Base-by-base conservation (phyloP, 257 asterid genomes). In the Nemophila menziesii region DNA sequence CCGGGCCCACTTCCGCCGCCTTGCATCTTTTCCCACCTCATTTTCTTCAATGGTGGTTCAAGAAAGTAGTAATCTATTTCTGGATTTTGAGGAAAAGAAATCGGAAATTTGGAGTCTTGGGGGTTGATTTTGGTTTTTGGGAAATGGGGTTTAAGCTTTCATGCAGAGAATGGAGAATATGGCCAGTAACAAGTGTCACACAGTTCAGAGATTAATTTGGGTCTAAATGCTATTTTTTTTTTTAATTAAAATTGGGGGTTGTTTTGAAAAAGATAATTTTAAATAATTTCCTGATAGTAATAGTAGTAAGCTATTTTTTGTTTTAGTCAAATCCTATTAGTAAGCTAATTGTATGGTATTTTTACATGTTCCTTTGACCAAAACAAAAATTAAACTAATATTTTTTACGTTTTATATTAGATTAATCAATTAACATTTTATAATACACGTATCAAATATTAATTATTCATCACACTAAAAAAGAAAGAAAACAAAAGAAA, bases 1-100 rank as follows among this genome's bases (percentile, higher is more conserved):
- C 96, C 96, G 7, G 96, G 94, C 46, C 94, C 94, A 26, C 51
- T 77, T 21, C 63, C 75, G 23, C 51, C 79, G 20, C 62, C 75
- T 64, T 41, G 69, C 70, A 71, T 65, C 71, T 61, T 90, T 70
- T 85, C 94, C 99, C 96, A 85, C 48, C 82, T 70, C 94, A 90
- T 81, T 24, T 68, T 63, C 47, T 21, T 46, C 42, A 44, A 46
- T 11, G 29, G 46, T 12, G 29, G 38, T 19, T n/a, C 14, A 11
- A 52, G 0, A 46, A 18, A 46, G 36, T 12, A 1, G 19, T 20
- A 17, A 39, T 44, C 19, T 27, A 8, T 10, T 17, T 1, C 10
- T 5, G 12, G n/a, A 3, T 24, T 20, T 11, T 20, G 15, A 21
- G 33, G 29, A n/a, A n/a, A n/a, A n/a, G n/a, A n/a, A n/a, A n/a